Conservation (phyloP, 176 grass and related monocot species). For the Rhipidocladum racemiflorum region DNA sequence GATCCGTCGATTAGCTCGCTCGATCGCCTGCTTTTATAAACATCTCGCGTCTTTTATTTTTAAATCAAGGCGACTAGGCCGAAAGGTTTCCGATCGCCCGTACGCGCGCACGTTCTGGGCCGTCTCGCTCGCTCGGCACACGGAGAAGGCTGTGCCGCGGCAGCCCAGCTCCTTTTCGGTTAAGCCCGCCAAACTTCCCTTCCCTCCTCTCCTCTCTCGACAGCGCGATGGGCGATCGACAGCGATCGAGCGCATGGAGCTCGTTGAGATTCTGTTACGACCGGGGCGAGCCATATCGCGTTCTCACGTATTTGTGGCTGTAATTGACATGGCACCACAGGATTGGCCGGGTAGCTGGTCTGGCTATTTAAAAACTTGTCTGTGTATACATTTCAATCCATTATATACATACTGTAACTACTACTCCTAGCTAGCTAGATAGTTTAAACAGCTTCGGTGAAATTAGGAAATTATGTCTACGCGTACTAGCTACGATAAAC, state of each 20-base stretch:
- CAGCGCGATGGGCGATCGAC: not conserved
- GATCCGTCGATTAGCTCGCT: constrained; percentile 8
- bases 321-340: not conserved
- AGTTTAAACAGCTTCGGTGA: not conserved
- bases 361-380: not conserved
- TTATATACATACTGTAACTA: not conserved
- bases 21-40: too few species aligned
- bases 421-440: not conserved
- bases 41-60: too few species aligned
- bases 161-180: not conserved
- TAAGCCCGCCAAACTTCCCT: not conserved
- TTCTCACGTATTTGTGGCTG: not conserved
- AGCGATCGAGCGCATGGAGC: not conserved
- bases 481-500: not conserved
- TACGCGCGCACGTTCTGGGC: not conserved
- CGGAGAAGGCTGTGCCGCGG: not conserved
- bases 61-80: constrained; percentile 2
- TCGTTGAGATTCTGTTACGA: constrained; percentile 1
- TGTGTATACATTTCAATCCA: not conserved
- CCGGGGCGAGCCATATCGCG: not conserved
- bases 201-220: not conserved
- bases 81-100: constrained; percentile 32
- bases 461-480: not conserved
- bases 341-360: not conserved
- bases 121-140: not conserved